Base-by-base conservation (phyloP, 345 rosid species). In the Eucalyptus urophylla region DNA sequence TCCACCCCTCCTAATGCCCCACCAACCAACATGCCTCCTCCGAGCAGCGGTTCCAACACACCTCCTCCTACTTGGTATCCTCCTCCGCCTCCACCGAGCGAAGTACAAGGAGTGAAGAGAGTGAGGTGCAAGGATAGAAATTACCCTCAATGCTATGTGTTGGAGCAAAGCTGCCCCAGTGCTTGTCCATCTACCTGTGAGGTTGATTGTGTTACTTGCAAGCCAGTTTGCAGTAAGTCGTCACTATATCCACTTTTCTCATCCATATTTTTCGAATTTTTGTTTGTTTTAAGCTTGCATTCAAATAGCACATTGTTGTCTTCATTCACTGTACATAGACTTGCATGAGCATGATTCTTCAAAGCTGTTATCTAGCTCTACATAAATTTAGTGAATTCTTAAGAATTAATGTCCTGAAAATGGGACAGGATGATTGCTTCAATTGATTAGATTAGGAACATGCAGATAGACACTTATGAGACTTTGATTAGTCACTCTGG, bases 181-280 rank as follows among this genome's bases (percentile, higher is more conserved):
- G 49, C 88, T 76, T 95, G 98, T 89, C 94, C 96, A 15, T 86
- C 87, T 80, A 92, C 91, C 67, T 96, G 96, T 86, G 90, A 90
- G 87, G 95, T 94, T 22, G 96, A 94, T 80, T 96, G 98, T 12
- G 91, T 89, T 37, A 93, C 95, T 88, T 95, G 96, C 96, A 95
- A 92, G 87, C 93, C 95, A 85, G 88, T 93, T 49, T 96, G 98
- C 89, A 89, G 95, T 95, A 94, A 89, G 94, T 87, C 14, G 1
- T 49, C 27, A 11, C 27, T 49, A 25, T 6, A 43, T 44, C 47
- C 17, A 65, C 33, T 80, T 88, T 40, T 88, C 47, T 43, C 51
- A 65, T 87, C 2, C 31, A 10, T 14, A 40, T 65, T 43, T 37
- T 45, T 8, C 4, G 4, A 62, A 33, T 72, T 69, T 69, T 69